phyloP scores from a whole-genome alignment of 305 asterid genomes.

The Plantago lanceolata region DNA sequence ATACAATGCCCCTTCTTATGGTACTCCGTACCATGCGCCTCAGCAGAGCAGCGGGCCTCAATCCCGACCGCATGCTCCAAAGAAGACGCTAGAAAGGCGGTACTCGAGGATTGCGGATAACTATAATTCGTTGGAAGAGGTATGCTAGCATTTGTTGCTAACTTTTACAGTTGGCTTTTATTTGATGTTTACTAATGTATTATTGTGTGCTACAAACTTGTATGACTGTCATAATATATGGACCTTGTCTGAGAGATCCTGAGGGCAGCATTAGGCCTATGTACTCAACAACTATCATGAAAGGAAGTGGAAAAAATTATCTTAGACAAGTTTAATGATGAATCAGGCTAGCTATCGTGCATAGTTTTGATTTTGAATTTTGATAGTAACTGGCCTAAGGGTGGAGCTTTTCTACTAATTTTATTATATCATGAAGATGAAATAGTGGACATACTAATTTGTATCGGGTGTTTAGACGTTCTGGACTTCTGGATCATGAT shows the following conservation, averaged over 20 bases:
- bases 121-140: slow-evolving; percentile 76
- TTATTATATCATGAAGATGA: no score
- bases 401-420: no score
- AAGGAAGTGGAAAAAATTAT: no score
- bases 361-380: no score
- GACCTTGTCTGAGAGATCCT: background rate
- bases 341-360: no score
- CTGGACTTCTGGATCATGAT: no score
- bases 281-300: background rate
- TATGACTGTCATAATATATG: background rate
- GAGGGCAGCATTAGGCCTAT: background rate
- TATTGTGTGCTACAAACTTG: background rate
- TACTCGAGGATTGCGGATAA: slow-evolving; percentile 89
- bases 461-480: no score
- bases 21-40: slow-evolving; percentile 22
- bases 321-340: no score
- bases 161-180: slow-evolving; percentile 8
- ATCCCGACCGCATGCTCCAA: slow-evolving; percentile 32
- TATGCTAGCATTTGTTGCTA: slow-evolving; percentile 27
- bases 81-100: slow-evolving; percentile 62
- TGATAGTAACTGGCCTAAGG: no score
- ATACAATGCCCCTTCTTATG: slow-evolving; percentile 37
- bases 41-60: slow-evolving; percentile 28
- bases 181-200: slow-evolving; percentile 10
- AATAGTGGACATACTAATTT: no score